Conservation (phyloP, 2,329 filamentous ascomycete genomes). For the Sordariomycetes sp. region DNA sequence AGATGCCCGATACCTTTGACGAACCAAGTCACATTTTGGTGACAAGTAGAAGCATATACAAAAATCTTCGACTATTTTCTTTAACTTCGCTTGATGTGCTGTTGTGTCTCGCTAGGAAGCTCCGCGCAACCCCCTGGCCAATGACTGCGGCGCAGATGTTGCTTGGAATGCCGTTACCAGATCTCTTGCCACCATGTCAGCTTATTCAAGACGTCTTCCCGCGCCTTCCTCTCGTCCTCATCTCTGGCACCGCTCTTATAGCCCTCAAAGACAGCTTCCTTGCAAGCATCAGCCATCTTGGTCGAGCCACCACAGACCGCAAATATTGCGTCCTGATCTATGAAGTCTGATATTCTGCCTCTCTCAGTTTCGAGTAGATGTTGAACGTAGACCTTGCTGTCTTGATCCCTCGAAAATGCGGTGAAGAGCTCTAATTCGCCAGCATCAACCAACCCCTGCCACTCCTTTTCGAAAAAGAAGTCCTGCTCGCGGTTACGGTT, state of each 20-base stretch:
- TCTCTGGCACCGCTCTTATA: too few species aligned
- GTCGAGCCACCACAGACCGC: constrained; percentile 48
- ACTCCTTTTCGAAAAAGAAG: constrained; percentile 76
- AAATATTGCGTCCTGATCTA: constrained; percentile 34
- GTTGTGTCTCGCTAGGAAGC: too few species aligned
- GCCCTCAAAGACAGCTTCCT: constrained; percentile 39
- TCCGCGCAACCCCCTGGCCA: too few species aligned
- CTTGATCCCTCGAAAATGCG: constrained; percentile 39
- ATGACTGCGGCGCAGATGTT: too few species aligned
- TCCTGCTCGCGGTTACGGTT: constrained; percentile 67
- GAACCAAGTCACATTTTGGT: too few species aligned
- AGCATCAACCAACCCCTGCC: constrained; percentile 31
- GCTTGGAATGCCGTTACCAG: too few species aligned
- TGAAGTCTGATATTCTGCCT: constrained; percentile 16
- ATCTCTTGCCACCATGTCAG: constrained; percentile 49
- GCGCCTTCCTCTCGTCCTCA: constrained; percentile 24
- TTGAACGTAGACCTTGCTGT: constrained; percentile 46
- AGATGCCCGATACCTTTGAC: too few species aligned
- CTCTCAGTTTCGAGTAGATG: constrained; percentile 38
- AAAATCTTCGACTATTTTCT: too few species aligned
- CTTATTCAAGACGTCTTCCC: constrained; percentile 24
- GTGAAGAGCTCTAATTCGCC: constrained; percentile 23
- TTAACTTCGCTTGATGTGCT: too few species aligned
- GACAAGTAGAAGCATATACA: too few species aligned
- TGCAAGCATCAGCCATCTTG: constrained; percentile 48